These are phyloP conservation scores for Aechmea fasciata DNA, from an alignment of 176 grass and related monocot species.

Conservation along the genomic window DNA sequence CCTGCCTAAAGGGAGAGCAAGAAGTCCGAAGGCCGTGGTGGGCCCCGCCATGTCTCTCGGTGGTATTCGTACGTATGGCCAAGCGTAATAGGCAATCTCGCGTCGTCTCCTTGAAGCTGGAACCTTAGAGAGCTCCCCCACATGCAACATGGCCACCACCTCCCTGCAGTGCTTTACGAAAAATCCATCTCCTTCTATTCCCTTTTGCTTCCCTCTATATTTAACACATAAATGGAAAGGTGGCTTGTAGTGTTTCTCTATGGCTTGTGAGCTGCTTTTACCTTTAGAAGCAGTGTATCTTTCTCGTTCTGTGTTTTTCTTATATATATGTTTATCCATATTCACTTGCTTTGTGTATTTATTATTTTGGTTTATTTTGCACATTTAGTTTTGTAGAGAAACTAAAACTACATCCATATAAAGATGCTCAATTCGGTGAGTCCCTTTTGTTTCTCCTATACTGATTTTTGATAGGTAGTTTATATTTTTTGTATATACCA, in stretches of 20 bases:
- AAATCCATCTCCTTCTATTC: not conserved
- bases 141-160: not conserved
- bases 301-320: not conserved
- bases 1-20: constrained; percentile 94
- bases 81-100: constrained; percentile 75
- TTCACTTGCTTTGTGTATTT: not conserved
- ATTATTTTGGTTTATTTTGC: not conserved
- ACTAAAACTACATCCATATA: not conserved
- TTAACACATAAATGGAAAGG: not conserved
- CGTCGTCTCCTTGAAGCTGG: constrained; percentile 91
- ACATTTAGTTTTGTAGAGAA: not conserved
- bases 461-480: not conserved
- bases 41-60: constrained; percentile 63
- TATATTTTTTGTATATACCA: too few relatives aligned
- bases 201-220: not conserved
- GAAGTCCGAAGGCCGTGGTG: constrained; percentile 97
- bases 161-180: not conserved
- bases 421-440: not conserved
- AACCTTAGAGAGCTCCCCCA: constrained; percentile 26
- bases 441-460: not conserved
- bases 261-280: not conserved
- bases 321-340: not conserved
- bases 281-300: too few relatives aligned
- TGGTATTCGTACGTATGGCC: constrained; percentile 65
- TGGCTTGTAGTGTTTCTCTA: constrained; percentile 1